Base-by-base conservation (phyloP, 2,329 filamentous ascomycete genomes). In the Colletotrichum sp. region DNA sequence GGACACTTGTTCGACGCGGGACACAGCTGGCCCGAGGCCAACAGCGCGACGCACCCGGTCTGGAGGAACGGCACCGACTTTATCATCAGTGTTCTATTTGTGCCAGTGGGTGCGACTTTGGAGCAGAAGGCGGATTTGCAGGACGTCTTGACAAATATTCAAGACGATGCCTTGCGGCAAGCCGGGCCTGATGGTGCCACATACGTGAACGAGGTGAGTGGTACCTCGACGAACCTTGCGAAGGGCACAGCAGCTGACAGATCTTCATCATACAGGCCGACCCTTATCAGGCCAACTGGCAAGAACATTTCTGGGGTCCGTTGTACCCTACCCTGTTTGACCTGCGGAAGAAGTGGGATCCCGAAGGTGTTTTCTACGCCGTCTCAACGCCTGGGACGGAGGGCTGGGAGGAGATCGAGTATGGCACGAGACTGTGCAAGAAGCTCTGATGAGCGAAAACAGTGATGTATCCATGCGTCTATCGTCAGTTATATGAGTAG, bases 381-480 rank as follows among this genome's bases (percentile, higher is more conserved):
- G 79, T 82, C 5, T 83, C 82, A 0, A 86, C 82, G 2, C 85
- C 87, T 7, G 86, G 86, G 0, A 86, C 83, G 61, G 86, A 88
- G 57, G 78, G 79, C 4, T 88, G 86, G 86, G 78, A 77, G 47
- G 81, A 86, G 31, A 82, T 82, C 5, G 82, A 82, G 63, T 76
- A 81, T 54, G 85, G 84, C 9, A 82, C 79, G 6, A 82, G 84
- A 24, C 79, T 88, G 64, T 88, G 87, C 76, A 79, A 78, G 70
- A 63, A 27, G 33, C 54, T 62, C 2, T 33, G 3, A 69, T 21
- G 2, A n/a, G n/a, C 2, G 12, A 2, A n/a, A 21, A 1, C 18
- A 33, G 4, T 21, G 31, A 8, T 34, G 27, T 18, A 11, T 16
- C 36, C 16, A 16, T 24, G 62, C 21, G n/a, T n/a, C 31, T 66